Evolutionary conservation across 352 stramenopile species (phyloP), one percentile per base, ranked within the genome.

Genomic region (Peronosclerospora sorghi): DNA sequence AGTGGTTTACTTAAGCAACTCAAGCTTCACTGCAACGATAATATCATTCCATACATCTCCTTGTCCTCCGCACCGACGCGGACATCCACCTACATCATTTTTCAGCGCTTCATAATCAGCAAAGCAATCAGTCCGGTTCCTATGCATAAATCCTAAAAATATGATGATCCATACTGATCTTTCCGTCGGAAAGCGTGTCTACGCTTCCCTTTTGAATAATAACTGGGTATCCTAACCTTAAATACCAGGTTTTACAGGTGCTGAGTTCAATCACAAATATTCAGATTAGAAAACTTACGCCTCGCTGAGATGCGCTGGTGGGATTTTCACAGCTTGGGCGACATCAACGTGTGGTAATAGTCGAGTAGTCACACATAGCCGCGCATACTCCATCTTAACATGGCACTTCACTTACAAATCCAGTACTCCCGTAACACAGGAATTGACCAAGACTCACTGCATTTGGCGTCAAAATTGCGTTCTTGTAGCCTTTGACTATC

Each of bases 401-500:
- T 46, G 28, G 37, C 13, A 59, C n/a, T 39, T 19, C 24, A 34
- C 26, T 29, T 41, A 45, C 18, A 51, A 12, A 28, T 35, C 5
- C 18, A 38, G 24, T 28, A 18, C 8, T 20, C 9, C 20, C 6
- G 38, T 8, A 29, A n/a, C 27, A 19, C 14, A 26, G 13, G 23
- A 5, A 4, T 13, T 1, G 12, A 21, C 8, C 15, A 45, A 32
- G 4, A 48, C 65, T 35, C 51, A 83, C 71, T 27, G 63, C 74
- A 49, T 99, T 99, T 1, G 96, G 96, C 9, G 95, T 98, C 37
- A 99, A 65, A 13, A 98, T 74, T 15, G 85, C 79, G 5, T 78
- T 68, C 20, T 45, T 54, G 36, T 92, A 80, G 5, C 70, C 86
- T 12, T 56, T 67, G 32, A 88, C 59, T 13, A 83, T 53, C 7